Percentiles rank a stretch among this genome's conserved stretches.
These are phyloP conservation scores for Diaporthe caulivora DNA, from an alignment of 2,329 filamentous ascomycete genomes.

Conservation along the genomic window DNA sequence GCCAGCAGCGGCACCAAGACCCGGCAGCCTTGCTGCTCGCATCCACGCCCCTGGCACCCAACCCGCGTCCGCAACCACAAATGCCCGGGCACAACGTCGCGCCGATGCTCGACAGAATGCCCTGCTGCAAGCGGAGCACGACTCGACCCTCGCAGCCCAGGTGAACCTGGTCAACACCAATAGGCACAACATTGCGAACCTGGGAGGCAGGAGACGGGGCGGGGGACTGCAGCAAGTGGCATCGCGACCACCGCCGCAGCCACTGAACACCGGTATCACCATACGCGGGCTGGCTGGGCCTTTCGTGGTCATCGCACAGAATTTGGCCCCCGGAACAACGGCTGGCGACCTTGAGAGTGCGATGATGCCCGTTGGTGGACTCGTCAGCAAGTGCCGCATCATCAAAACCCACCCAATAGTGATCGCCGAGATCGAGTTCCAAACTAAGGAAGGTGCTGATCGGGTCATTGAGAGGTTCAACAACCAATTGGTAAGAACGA, in stretches of 20 bases:
- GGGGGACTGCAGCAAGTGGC: conserved; percentile 41
- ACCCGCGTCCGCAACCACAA: conserved; percentile 45
- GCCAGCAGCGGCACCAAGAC: conserved; percentile 44
- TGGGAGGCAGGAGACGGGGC: conserved; percentile 40
- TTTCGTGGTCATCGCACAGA: conserved; percentile 80
- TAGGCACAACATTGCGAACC: conserved; percentile 42
- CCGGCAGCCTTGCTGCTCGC: conserved; percentile 60
- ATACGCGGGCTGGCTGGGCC: conserved; percentile 82
- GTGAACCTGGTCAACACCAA: conserved; percentile 49
- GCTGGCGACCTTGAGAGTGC: conserved; percentile 86
- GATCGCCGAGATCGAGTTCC: conserved; percentile 82
- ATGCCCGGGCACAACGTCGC: conserved; percentile 51
- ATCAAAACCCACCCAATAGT: conserved; percentile 77
- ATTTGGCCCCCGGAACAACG: conserved; percentile 86
- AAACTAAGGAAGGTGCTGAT: conserved; percentile 78
- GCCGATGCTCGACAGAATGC: conserved; percentile 46
- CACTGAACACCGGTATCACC: conserved; percentile 65
- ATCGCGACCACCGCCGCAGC: conserved; percentile 50
- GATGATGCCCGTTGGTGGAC: conserved; percentile 80
- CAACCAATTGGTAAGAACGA: conserved; percentile 76
- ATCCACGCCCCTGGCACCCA: conserved; percentile 55
- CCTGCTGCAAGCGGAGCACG: conserved; percentile 56
- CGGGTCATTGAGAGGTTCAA: conserved; percentile 82
- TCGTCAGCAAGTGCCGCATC: conserved; percentile 75
- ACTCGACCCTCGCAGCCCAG: conserved; percentile 45